These are phyloP conservation scores for Chenopodium quinoa DNA, from an alignment of 148 eudicot genomes.

Conservation along the genomic window DNA sequence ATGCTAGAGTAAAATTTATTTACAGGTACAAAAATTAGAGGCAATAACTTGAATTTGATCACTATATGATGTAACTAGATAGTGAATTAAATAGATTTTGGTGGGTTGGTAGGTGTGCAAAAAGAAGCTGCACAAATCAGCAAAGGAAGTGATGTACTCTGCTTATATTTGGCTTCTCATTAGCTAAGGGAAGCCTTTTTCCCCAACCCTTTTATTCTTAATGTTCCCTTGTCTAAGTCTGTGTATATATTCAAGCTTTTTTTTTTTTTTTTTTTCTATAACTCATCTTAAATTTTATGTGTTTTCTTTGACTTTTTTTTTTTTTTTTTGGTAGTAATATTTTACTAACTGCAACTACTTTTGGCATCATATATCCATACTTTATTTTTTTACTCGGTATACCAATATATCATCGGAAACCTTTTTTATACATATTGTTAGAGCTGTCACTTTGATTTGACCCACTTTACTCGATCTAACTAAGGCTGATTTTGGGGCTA, in stretches of 20 bases:
- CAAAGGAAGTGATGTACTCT: not conserved
- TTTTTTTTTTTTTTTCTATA: too few relatives aligned
- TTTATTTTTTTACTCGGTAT: too few relatives aligned
- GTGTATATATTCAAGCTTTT: constrained; percentile 1
- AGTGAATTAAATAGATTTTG: not conserved
- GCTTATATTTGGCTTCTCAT: not conserved
- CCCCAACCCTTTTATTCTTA: not conserved
- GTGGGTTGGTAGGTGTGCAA: not conserved
- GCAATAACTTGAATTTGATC: not conserved
- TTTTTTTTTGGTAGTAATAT: too few relatives aligned
- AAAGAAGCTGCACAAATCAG: constrained; percentile 15
- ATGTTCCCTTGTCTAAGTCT: not conserved
- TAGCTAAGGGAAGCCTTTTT: not conserved
- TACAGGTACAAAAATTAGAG: too few relatives aligned
- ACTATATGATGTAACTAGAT: not conserved
- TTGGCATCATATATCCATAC: too few relatives aligned
- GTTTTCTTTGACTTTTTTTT: too few relatives aligned
- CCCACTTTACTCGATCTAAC: too few relatives aligned
- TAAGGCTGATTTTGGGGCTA: too few relatives aligned
- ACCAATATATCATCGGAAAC: too few relatives aligned
- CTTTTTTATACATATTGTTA: too few relatives aligned
- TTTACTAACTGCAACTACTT: too few relatives aligned
- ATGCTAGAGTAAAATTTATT: not conserved
- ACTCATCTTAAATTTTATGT: not conserved
- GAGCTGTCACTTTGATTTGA: too few relatives aligned